A percentile compares a stretch with the other conserved stretches of the same genome.
Evolutionary conservation across 208 protist genomes (phyloP).

Genomic region (Polymyxa betae): DNA sequence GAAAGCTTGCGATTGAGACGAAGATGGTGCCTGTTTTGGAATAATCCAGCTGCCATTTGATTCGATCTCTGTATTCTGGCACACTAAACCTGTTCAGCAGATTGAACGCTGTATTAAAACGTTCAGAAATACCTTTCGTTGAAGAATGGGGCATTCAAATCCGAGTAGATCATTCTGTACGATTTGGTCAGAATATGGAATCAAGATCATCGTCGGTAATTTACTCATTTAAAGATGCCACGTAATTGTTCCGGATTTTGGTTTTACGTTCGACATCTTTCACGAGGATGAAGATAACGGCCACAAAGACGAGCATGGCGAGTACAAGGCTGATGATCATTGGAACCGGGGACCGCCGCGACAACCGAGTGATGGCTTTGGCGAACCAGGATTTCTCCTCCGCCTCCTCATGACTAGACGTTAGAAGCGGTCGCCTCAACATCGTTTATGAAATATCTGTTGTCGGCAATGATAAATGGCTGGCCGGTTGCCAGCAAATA

Average conservation of each 20-base stretch:
- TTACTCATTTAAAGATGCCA: neutral
- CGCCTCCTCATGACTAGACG: neutral
- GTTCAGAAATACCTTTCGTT: slow-evolving; percentile 7
- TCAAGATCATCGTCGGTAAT: neutral
- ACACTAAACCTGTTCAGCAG: neutral
- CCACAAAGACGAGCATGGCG: neutral
- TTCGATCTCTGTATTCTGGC: neutral
- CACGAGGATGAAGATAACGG: neutral
- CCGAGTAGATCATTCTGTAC: slow-evolving; percentile 13
- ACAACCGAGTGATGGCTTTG: neutral
- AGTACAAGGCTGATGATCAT: no score
- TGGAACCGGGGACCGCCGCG: neutral
- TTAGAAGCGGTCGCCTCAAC: neutral
- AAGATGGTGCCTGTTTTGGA: neutral
- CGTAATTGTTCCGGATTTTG: neutral
- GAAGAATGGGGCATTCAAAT: slow-evolving; percentile 23
- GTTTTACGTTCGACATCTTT: no score
- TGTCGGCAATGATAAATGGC: no score
- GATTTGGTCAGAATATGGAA: neutral
- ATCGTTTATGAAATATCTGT: no score
- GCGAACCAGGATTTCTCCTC: neutral
- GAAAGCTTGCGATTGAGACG: slow-evolving; percentile 30
- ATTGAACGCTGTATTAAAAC: neutral
- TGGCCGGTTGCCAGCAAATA: no score
- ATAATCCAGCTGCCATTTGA: neutral